Evolutionary conservation across 805 yeast genomes (phyloP).

Genomic region (Peterozyma xylosa): DNA sequence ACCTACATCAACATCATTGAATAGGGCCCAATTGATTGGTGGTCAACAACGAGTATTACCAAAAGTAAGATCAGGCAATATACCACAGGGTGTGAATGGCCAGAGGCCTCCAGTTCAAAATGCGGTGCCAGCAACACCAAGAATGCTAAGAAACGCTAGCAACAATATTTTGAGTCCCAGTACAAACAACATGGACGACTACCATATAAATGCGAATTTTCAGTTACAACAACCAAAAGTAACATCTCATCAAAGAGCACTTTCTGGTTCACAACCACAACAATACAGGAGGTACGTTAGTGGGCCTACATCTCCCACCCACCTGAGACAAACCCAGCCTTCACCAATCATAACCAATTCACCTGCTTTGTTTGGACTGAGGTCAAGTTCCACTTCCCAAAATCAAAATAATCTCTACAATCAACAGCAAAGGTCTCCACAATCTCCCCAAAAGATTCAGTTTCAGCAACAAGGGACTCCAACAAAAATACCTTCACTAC

Average conservation of each 20-base stretch:
- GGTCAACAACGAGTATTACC: neutral
- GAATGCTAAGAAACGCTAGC: slow-evolving; percentile 57
- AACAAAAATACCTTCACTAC: slow-evolving; percentile 9
- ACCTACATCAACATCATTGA: neutral
- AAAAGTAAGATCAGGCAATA: neutral
- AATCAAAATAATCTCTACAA: slow-evolving; percentile 1
- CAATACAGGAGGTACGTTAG: slow-evolving; percentile 1
- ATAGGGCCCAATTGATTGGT: too few relatives aligned
- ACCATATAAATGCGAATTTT: slow-evolving; percentile 7
- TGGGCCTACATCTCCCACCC: too few relatives aligned
- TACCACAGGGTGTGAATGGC: neutral
- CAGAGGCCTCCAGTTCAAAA: slow-evolving; percentile 13
- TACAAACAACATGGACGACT: slow-evolving; percentile 7
- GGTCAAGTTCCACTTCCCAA: slow-evolving; percentile 8
- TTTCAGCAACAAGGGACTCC: slow-evolving; percentile 11
- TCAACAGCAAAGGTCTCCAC: slow-evolving; percentile 6
- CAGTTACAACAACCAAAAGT: slow-evolving; percentile 4
- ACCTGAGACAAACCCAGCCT: neutral
- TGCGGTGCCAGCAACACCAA: slow-evolving; percentile 58
- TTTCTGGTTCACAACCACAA: slow-evolving; percentile 7
- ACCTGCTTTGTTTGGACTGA: slow-evolving; percentile 7
- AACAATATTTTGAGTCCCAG: slow-evolving; percentile 19
- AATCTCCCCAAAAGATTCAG: slow-evolving; percentile 1
- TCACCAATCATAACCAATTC: slow-evolving; percentile 1
- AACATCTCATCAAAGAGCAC: slow-evolving; percentile 13